Evolutionary conservation across 306 rosid genomes (phyloP).

Genomic region (Vigna mungo): DNA sequence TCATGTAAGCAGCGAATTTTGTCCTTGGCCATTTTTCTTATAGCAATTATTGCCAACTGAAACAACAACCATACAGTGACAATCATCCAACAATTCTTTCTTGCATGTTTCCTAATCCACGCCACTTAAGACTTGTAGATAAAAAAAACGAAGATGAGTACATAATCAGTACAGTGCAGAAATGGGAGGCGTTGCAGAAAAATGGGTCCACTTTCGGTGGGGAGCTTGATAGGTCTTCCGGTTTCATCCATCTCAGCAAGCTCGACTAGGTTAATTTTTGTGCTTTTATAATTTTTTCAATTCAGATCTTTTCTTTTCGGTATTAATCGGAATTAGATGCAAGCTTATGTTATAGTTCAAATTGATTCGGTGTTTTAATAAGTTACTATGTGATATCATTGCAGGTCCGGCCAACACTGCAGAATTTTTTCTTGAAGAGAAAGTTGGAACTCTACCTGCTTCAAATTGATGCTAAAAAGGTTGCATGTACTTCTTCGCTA

Average conservation of each 20-base stretch:
- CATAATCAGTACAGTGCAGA: slow-evolving; percentile 63
- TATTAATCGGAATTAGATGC: neutral
- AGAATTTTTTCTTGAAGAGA: slow-evolving; percentile 64
- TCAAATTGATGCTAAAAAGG: slow-evolving; percentile 84
- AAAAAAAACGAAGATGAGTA: slow-evolving; percentile 42
- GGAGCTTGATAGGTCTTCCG: slow-evolving; percentile 67
- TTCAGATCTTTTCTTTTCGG: neutral
- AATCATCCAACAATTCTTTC: too few species aligned
- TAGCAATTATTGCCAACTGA: too few species aligned
- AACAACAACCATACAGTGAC: too few species aligned
- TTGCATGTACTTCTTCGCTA: slow-evolving; percentile 24
- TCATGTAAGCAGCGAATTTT: too few species aligned
- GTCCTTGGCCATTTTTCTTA: too few species aligned
- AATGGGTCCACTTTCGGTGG: slow-evolving; percentile 65
- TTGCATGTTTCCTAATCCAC: too few species aligned
- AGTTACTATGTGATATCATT: neutral
- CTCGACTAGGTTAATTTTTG: slow-evolving; percentile 66
- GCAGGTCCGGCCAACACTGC: slow-evolving; percentile 74
- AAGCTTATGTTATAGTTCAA: neutral
- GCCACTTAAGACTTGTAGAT: too few species aligned
- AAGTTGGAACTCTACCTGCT: slow-evolving; percentile 75
- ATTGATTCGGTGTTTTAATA: slow-evolving; percentile 7
- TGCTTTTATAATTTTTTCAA: neutral
- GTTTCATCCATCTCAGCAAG: slow-evolving; percentile 85
- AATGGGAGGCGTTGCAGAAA: slow-evolving; percentile 76